Conservation (phyloP, 129 eudicot species). For the Lactuca saligna region DNA sequence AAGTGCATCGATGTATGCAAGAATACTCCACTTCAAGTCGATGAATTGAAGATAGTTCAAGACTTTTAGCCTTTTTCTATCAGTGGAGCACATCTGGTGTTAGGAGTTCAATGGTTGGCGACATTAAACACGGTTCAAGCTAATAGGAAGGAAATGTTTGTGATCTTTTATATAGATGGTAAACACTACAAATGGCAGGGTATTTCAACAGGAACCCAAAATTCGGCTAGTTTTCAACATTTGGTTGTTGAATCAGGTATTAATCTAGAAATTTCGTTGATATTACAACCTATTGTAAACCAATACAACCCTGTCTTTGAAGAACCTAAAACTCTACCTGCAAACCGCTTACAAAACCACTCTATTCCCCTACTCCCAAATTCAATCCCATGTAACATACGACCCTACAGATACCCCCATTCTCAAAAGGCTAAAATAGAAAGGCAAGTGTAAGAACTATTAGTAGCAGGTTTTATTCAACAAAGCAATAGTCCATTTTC, state of each 20-base stretch:
- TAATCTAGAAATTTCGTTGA: background rate
- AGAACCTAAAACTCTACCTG: too few relatives aligned
- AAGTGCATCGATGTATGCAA: too few relatives aligned
- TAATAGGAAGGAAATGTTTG: too few relatives aligned
- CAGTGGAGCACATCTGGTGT: too few relatives aligned
- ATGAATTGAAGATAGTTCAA: too few relatives aligned
- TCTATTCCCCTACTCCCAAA: too few relatives aligned
- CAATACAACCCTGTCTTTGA: background rate
- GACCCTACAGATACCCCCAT: background rate
- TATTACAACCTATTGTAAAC: background rate
- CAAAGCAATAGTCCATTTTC: constrained; percentile 12
- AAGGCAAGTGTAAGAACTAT: background rate
- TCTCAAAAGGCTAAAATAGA: constrained; percentile 3
- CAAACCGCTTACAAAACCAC: too few relatives aligned
- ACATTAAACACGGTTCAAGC: too few relatives aligned
- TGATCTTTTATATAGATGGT: background rate
- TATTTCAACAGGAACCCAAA: constrained; percentile 1
- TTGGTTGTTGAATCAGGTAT: background rate
- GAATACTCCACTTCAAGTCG: too few relatives aligned
- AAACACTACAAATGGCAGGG: background rate
- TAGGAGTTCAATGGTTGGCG: too few relatives aligned
- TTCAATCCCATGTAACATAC: background rate
- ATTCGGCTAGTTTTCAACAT: background rate
- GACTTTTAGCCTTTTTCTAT: too few relatives aligned
- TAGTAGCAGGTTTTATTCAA: background rate